Evolutionary conservation across 2,329 filamentous ascomycete genomes (phyloP).

Genomic region (Davidsoniella neocaledoniae): DNA sequence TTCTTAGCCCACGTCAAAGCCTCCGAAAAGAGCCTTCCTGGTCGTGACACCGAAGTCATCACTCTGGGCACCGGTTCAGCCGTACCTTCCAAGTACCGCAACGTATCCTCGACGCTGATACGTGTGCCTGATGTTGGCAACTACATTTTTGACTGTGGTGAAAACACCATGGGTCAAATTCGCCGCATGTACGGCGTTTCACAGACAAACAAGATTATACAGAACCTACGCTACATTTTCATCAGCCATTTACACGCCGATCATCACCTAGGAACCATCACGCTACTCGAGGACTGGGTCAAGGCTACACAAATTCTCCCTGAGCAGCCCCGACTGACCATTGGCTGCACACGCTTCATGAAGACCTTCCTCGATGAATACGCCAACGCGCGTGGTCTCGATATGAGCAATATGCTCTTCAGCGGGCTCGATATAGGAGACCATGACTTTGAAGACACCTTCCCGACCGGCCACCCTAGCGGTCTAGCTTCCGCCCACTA

Average conservation of each 20-base stretch:
- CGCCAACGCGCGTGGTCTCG: constrained; percentile 58
- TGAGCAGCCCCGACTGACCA: constrained; percentile 30
- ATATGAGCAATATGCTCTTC: constrained; percentile 37
- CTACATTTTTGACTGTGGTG: constrained; percentile 81
- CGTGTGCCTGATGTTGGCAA: constrained; percentile 72
- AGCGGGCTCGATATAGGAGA: constrained; percentile 11
- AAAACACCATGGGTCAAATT: constrained; percentile 81
- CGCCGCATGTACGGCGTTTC: constrained; percentile 51
- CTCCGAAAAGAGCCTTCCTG: constrained; percentile 48
- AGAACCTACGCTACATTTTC: constrained; percentile 66
- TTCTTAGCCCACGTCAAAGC: constrained; percentile 34
- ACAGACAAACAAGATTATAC: constrained; percentile 54
- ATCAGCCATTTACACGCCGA: constrained; percentile 95
- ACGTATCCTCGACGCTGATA: constrained; percentile 78
- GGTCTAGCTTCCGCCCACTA: constrained; percentile 52
- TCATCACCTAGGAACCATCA: constrained; percentile 76
- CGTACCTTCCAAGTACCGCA: constrained; percentile 80
- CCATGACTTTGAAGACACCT: constrained; percentile 18
- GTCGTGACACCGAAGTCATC: constrained; percentile 64
- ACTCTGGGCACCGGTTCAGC: constrained; percentile 85
- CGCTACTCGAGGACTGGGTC: constrained; percentile 71
- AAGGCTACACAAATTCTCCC: constrained; percentile 28
- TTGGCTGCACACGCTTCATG: constrained; percentile 59
- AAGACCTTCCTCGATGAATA: constrained; percentile 66
- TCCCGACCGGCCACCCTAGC: constrained; percentile 27